phyloP scores from a whole-genome alignment of 2,329 filamentous ascomycete species.

The Exophiala alcalophila region DNA sequence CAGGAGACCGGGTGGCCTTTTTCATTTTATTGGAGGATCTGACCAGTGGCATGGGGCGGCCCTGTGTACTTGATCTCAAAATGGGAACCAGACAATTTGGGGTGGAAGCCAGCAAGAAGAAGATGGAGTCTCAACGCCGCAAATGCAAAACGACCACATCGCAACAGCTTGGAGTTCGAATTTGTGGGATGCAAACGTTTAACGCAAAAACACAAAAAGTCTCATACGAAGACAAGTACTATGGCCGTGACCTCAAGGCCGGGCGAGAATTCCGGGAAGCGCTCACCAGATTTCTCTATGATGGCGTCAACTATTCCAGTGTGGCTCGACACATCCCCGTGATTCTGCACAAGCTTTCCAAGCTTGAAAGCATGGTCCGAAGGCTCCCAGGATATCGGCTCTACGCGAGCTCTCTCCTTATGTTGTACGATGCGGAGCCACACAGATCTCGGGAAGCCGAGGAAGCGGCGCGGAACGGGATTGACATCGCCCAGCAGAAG shows the following conservation, averaged over 20 bases:
- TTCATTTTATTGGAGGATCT: slow-evolving; percentile 92
- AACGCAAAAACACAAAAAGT: slow-evolving; percentile 79
- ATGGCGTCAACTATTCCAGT: slow-evolving; percentile 76
- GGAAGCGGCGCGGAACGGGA: slow-evolving; percentile 25
- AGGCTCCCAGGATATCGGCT: slow-evolving; percentile 82
- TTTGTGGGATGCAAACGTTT: slow-evolving; percentile 97
- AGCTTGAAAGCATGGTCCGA: slow-evolving; percentile 78
- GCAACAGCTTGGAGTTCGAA: slow-evolving; percentile 81
- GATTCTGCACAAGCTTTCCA: slow-evolving; percentile 77
- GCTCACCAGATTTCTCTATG: slow-evolving; percentile 83
- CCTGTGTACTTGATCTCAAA: slow-evolving; percentile 95
- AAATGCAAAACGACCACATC: slow-evolving; percentile 95
- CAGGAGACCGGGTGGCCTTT: slow-evolving; percentile 72
- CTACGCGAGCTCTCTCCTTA: slow-evolving; percentile 89
- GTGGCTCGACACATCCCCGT: slow-evolving; percentile 83
- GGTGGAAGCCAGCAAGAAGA: slow-evolving; percentile 85
- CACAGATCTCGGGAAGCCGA: slow-evolving; percentile 35
- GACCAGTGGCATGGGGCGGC: slow-evolving; percentile 92
- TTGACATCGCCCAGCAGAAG: slow-evolving; percentile 29
- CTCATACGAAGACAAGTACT: slow-evolving; percentile 98
- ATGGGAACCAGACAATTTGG: slow-evolving; percentile 99
- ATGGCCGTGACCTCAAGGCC: slow-evolving; percentile 80
- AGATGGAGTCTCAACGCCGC: slow-evolving; percentile 84
- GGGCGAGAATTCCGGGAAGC: slow-evolving; percentile 86
- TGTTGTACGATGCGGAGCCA: slow-evolving; percentile 90